Evolutionary conservation across 2,329 filamentous ascomycete genomes (phyloP), one percentile per base, ranked within the genome.

Genomic region (Cercospora sp.): DNA sequence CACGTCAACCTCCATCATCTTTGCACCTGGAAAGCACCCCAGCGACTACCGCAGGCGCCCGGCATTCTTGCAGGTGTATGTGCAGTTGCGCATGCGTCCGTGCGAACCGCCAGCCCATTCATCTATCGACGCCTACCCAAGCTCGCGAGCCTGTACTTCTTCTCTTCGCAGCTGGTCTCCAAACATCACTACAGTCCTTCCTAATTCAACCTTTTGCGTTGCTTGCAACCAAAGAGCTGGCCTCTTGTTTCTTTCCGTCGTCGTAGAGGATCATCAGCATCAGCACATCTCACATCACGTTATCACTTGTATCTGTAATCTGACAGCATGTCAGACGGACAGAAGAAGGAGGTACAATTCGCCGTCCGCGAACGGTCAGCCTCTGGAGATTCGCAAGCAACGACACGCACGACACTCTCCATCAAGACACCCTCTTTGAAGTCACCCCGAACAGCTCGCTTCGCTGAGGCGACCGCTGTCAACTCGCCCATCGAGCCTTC

Each of bases 401-500:
- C 65, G 16, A 57, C 60, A 72, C 63, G 75, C 73, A 70, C 74
- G 13, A 69, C 67, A 8, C 55, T 70, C 24, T 77, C 75, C 21
- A 53, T 71, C 45, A 74, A 74, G 55, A 65, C 74, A 21, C 72
- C 73, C 9, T 77, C 76, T 34, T 67, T 77, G 57, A 74, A 74
- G 70, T 77, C 87, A 45, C 90, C 90, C 70, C 87, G 91, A 76
- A 90, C 90, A 74, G 90, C 91, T 75, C 89, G 91, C 76, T 94
- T 94, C 77, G 90, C 90, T 65, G 91, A 94, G 83, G 91, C 91
- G 55, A 94, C 91, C 32, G 87, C 90, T 30, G 89, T 94, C 62
- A 85, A 93, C 82, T 94, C 91, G 58, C 91, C 91, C 51, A 83
- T 93, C 76, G 90, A 93, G 69, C 82, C 82, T 60, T 77, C 80